Conservation (phyloP, 768 basidiomycete species). For the Calvatia gigantea region DNA sequence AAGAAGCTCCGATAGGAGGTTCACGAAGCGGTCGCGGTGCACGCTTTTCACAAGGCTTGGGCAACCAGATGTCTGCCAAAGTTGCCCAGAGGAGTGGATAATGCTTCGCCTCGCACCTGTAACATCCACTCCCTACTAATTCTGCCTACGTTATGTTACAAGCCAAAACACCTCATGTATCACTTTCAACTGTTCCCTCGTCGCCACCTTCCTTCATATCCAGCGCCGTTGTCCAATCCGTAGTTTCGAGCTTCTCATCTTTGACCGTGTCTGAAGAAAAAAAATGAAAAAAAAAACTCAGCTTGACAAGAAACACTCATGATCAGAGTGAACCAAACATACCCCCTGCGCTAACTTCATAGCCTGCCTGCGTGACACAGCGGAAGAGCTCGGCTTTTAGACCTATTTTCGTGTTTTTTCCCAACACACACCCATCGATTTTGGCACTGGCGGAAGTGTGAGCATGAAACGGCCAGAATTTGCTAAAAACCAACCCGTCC, state of each 20-base stretch:
- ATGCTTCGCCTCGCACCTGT: not conserved
- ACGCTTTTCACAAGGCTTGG: slow-evolving; percentile 81
- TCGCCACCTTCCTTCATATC: slow-evolving; percentile 16
- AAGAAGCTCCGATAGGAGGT: slow-evolving; percentile 44
- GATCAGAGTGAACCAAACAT: too few species aligned
- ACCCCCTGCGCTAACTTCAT: slow-evolving; percentile 68
- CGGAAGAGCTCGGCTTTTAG: slow-evolving; percentile 61
- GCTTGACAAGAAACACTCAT: too few species aligned
- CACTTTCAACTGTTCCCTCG: slow-evolving; percentile 1
- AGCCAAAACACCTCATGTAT: not conserved
- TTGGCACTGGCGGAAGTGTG: slow-evolving; percentile 49
- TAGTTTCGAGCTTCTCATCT: slow-evolving; percentile 36
- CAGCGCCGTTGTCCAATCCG: slow-evolving; percentile 33
- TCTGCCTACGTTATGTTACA: not conserved
- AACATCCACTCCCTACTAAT: not conserved
- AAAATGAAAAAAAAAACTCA: not conserved
- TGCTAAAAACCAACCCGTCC: slow-evolving; percentile 61
- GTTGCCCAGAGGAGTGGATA: slow-evolving; percentile 21
- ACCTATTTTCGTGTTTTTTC: slow-evolving; percentile 71
- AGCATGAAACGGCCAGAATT: not conserved
- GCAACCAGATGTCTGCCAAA: slow-evolving; percentile 67
- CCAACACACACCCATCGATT: slow-evolving; percentile 73
- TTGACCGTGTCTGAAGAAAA: slow-evolving; percentile 43
- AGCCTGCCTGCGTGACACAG: slow-evolving; percentile 76
- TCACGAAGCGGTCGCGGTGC: slow-evolving; percentile 66